Conservation (phyloP, 306 rosid genomes). For the Aeschynomene evenia region DNA sequence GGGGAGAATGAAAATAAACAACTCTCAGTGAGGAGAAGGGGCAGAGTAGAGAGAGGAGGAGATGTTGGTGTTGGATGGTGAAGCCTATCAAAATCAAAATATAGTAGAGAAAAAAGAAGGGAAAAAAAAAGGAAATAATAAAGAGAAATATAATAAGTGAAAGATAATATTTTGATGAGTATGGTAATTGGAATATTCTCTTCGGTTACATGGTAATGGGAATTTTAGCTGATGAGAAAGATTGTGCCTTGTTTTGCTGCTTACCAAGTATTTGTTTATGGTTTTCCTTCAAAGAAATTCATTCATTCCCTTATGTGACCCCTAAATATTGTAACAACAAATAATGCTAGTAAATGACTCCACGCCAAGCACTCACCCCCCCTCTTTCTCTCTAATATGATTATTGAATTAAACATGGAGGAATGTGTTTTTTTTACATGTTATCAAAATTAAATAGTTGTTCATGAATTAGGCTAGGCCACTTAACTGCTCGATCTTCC, state of each 20-base stretch:
- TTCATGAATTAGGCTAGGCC: too few relatives aligned
- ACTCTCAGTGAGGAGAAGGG: conserved; percentile 50
- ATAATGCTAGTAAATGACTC: too few relatives aligned
- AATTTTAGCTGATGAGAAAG: not conserved
- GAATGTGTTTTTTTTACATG: too few relatives aligned
- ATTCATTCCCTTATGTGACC: not conserved
- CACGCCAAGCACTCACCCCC: too few relatives aligned
- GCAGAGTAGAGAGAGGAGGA: conserved; percentile 42
- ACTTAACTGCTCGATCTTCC: too few relatives aligned
- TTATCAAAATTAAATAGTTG: too few relatives aligned
- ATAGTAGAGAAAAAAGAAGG: not conserved
- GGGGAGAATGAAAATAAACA: conserved; percentile 31
- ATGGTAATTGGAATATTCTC: too few relatives aligned
- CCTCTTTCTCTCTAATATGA: too few relatives aligned
- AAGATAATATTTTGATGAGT: too few relatives aligned
- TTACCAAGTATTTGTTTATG: too few relatives aligned
- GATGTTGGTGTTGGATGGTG: conserved; percentile 47
- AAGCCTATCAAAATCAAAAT: conserved; percentile 35
- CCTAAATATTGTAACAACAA: not conserved
- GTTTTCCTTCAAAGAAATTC: too few relatives aligned
- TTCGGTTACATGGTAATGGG: not conserved
- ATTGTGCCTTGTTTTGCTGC: not conserved
- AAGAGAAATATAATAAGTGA: not conserved
- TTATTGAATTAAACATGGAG: too few relatives aligned
- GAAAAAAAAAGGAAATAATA: not conserved